phyloP scores from a whole-genome alignment of 2,329 filamentous ascomycete genomes.

The Colletotrichum tamarilloi region DNA sequence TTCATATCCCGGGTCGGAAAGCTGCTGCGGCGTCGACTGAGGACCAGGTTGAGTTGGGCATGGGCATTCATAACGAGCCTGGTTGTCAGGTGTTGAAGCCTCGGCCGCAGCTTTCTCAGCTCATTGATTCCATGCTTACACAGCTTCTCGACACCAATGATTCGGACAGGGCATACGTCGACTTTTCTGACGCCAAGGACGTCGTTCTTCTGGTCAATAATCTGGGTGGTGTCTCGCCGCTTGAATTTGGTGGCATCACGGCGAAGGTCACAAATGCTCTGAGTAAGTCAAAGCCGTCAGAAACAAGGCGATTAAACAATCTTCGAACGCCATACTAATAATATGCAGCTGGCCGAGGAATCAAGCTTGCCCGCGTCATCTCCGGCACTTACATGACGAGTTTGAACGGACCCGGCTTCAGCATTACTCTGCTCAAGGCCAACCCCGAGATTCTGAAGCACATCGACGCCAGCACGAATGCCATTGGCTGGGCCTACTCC shows the following conservation, averaged over 20 bases:
- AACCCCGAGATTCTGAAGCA: slow-evolving; percentile 74
- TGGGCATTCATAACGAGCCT: slow-evolving; percentile 79
- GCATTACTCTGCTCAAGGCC: slow-evolving; percentile 73
- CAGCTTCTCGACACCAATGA: slow-evolving; percentile 73
- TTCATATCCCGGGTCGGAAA: slow-evolving; percentile 64
- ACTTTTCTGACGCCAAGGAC: slow-evolving; percentile 65
- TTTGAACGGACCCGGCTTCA: slow-evolving; percentile 78
- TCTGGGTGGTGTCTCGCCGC: slow-evolving; percentile 73
- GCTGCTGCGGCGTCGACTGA: slow-evolving; percentile 47
- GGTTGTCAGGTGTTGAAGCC: slow-evolving; percentile 63
- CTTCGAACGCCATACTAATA: slow-evolving; percentile 46
- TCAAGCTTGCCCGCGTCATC: slow-evolving; percentile 53
- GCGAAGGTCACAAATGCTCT: slow-evolving; percentile 74
- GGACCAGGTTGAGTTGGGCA: slow-evolving; percentile 74
- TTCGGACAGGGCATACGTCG: slow-evolving; percentile 71
- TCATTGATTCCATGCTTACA: slow-evolving; percentile 71
- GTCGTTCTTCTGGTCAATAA: slow-evolving; percentile 77
- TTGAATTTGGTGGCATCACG: slow-evolving; percentile 75
- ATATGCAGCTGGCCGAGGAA: background rate
- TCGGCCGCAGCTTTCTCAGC: slow-evolving; percentile 51
- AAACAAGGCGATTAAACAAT: slow-evolving; percentile 49
- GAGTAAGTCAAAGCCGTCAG: slow-evolving; percentile 57
- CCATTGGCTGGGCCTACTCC: slow-evolving; percentile 68
- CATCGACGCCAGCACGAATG: slow-evolving; percentile 75
- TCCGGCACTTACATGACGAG: slow-evolving; percentile 79